A percentile compares a stretch with the other conserved stretches of the same genome.
These are phyloP conservation scores for Melanomma pulvis-pyrius DNA, from an alignment of 495 filamentous ascomycete genomes.

Conservation along the genomic window DNA sequence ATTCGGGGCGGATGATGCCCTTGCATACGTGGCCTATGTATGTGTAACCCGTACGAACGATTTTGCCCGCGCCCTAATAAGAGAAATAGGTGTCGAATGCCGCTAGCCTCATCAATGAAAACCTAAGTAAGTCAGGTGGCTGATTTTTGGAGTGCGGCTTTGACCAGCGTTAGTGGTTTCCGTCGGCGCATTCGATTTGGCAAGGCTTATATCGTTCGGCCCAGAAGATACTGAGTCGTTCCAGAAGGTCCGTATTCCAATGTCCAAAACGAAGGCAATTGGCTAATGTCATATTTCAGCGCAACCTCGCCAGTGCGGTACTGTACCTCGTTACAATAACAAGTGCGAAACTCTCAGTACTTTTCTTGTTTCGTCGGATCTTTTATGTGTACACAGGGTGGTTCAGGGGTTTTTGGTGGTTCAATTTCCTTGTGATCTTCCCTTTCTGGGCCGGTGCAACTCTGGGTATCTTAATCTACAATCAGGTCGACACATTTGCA, in stretches of 20 bases:
- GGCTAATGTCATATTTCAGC: not conserved
- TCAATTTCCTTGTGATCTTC: slow-evolving; percentile 2
- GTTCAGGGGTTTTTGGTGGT: slow-evolving; percentile 4
- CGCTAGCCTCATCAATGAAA: not conserved
- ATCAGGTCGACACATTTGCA: not conserved
- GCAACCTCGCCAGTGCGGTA: slow-evolving; percentile 5
- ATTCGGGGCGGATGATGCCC: slow-evolving; percentile 3
- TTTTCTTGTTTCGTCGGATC: not conserved
- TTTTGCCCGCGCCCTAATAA: not conserved
- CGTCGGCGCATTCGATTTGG: not conserved
- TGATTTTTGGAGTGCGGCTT: not conserved
- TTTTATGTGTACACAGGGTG: slow-evolving; percentile 6
- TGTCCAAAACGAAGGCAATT: not conserved
- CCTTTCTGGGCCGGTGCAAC: slow-evolving; percentile 1
- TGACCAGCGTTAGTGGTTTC: not conserved
- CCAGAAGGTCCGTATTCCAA: not conserved
- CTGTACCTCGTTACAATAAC: slow-evolving; percentile 7
- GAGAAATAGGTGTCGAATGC: not conserved
- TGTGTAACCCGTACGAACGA: not conserved
- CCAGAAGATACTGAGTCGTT: not conserved
- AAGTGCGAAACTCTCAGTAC: not conserved
- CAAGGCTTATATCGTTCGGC: not conserved
- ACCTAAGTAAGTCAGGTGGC: not conserved
- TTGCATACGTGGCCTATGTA: slow-evolving; percentile 9
- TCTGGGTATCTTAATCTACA: slow-evolving; percentile 7